These are phyloP conservation scores for Coemansia sp. DNA, from an alignment of 192 early-diverging fungal species.

Conservation along the genomic window DNA sequence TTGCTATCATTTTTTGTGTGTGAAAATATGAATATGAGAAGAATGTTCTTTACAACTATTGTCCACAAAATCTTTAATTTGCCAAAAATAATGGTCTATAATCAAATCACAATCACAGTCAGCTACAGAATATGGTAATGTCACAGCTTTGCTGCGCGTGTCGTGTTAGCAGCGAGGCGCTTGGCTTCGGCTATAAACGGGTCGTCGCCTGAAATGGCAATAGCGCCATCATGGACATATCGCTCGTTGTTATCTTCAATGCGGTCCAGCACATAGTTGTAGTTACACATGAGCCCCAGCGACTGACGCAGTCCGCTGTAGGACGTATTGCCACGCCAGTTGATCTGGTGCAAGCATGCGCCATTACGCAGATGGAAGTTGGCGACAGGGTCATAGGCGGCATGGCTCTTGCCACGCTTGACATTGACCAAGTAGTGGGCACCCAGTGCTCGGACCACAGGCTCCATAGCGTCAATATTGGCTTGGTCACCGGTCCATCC, in stretches of 20 bases:
- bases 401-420: conserved; percentile 40
- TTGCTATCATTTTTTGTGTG: not conserved
- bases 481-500: conserved; percentile 44
- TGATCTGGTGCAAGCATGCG: conserved; percentile 80
- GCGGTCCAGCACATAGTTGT: conserved; percentile 73
- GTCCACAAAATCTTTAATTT: conserved; percentile 1
- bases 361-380: conserved; percentile 97
- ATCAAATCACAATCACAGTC: not conserved
- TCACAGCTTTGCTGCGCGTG: conserved; percentile 17
- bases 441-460: conserved; percentile 33
- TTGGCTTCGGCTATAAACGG: conserved; percentile 24
- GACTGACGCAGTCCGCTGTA: conserved; percentile 80
- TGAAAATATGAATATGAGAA: not conserved
- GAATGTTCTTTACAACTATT: not conserved
- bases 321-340: conserved; percentile 87
- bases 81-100: conserved; percentile 8
- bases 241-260: conserved; percentile 83
- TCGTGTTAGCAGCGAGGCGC: not conserved
- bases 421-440: conserved; percentile 43
- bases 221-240: conserved; percentile 64
- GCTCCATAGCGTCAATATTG: conserved; percentile 42
- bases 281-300: conserved; percentile 94
- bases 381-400: conserved; percentile 87
- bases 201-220: conserved; percentile 54
- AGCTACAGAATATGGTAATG: not conserved